These are phyloP conservation scores for Nitzschia sp. DNA, from an alignment of 108 stramenopile species.

Conservation along the genomic window DNA sequence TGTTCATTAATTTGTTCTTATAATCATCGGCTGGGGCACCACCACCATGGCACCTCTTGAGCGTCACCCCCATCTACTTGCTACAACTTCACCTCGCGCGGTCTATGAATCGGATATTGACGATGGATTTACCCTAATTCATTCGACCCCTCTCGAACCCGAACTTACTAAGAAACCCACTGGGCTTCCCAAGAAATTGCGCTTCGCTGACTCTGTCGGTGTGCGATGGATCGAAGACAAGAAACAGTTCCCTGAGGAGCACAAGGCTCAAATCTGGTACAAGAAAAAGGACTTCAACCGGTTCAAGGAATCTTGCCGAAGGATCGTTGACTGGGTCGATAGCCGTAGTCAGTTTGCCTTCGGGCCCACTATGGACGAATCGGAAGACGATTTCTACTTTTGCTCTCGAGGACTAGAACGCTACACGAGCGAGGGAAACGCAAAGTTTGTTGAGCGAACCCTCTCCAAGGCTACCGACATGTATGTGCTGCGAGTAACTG, in stretches of 20 bases:
- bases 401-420: conserved; percentile 14
- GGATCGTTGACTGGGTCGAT: conserved; percentile 9
- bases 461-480: background rate
- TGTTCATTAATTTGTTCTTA: no score
- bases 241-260: background rate
- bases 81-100: no score
- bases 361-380: background rate
- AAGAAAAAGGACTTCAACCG: conserved; percentile 14
- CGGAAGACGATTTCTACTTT: background rate
- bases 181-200: background rate
- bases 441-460: background rate
- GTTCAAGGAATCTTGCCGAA: conserved; percentile 6
- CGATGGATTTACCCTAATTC: no score
- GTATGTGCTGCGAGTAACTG: background rate
- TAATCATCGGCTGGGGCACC: no score
- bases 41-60: no score
- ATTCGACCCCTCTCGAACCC: no score
- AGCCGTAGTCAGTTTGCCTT: background rate
- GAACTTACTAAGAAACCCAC: no score
- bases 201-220: background rate
- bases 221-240: background rate
- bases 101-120: no score
- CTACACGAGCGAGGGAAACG: background rate
- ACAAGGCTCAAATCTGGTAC: conserved; percentile 8
- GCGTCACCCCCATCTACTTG: no score